Conservation (phyloP, 2,329 filamentous ascomycete genomes). For the Epichloe amarillans region DNA sequence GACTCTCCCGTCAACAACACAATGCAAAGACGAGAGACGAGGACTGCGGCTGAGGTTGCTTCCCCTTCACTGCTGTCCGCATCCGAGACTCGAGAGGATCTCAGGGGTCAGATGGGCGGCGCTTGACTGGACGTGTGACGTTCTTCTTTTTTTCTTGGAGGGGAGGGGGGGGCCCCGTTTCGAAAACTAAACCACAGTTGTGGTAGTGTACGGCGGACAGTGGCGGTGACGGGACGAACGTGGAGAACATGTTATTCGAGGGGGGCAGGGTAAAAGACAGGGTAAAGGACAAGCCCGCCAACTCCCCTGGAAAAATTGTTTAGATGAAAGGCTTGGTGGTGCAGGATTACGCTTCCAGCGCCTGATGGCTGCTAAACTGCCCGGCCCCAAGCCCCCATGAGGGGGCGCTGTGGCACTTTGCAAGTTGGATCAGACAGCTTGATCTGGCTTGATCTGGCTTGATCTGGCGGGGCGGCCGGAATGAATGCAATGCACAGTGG, state of each 20-base stretch:
- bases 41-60: background rate
- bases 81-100: conserved; percentile 11
- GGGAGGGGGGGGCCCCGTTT: background rate
- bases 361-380: no score
- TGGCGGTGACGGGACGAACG: conserved; percentile 2
- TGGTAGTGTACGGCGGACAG: background rate
- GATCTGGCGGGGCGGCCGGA: no score
- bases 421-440: no score
- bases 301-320: no score
- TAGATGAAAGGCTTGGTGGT: no score
- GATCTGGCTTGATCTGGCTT: no score
- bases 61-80: conserved; percentile 11
- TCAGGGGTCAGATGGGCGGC: conserved; percentile 12
- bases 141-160: background rate
- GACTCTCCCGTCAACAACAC: conserved; percentile 4
- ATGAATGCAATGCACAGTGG: no score
- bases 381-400: no score
- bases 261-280: no score
- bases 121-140: conserved; percentile 7
- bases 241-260: background rate
- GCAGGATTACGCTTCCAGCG: no score
- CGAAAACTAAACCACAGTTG: background rate
- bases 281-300: no score
- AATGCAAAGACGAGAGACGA: conserved; percentile 4
- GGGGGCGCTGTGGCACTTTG: no score